Conservation (phyloP, 345 rosid genomes). For the Heritiera littoralis region DNA sequence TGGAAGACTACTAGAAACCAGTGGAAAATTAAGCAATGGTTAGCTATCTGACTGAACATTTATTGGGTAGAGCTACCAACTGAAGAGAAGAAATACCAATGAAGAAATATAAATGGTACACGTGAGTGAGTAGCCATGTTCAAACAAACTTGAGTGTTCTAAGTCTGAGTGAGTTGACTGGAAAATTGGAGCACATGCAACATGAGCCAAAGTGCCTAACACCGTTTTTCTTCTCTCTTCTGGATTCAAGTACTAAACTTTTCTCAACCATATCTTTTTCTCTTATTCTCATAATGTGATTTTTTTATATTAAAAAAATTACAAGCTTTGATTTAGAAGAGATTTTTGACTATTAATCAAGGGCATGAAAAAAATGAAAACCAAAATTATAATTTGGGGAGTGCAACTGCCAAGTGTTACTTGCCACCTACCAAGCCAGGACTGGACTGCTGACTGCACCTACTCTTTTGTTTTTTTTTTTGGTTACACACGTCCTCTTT, state of each 20-base stretch:
- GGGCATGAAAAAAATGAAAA: too few relatives aligned
- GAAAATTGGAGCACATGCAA: slow-evolving; percentile 16
- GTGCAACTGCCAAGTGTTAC: background rate
- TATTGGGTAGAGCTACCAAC: background rate
- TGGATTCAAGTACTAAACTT: too few relatives aligned
- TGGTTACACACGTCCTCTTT: too few relatives aligned
- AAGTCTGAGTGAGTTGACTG: slow-evolving; percentile 23
- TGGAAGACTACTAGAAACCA: background rate
- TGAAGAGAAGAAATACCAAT: background rate
- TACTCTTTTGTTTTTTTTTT: background rate
- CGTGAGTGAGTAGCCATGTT: slow-evolving; percentile 24
- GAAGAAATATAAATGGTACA: slow-evolving; percentile 16
- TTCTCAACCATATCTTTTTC: too few relatives aligned
- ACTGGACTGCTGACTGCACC: background rate
- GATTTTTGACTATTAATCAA: too few relatives aligned
- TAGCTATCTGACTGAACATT: background rate
- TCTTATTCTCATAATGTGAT: too few relatives aligned
- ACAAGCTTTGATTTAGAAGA: too few relatives aligned
- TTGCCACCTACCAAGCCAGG: background rate
- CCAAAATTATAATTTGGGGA: background rate
- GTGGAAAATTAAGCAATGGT: background rate
- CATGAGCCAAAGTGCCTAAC: background rate
- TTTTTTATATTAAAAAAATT: too few relatives aligned
- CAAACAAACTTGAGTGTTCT: background rate
- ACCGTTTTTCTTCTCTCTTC: background rate